Percentiles rank a stretch among this genome's conserved stretches.
Conservation (phyloP, 2,329 filamentous ascomycete species). For the Ascocoryne sarcoides region DNA sequence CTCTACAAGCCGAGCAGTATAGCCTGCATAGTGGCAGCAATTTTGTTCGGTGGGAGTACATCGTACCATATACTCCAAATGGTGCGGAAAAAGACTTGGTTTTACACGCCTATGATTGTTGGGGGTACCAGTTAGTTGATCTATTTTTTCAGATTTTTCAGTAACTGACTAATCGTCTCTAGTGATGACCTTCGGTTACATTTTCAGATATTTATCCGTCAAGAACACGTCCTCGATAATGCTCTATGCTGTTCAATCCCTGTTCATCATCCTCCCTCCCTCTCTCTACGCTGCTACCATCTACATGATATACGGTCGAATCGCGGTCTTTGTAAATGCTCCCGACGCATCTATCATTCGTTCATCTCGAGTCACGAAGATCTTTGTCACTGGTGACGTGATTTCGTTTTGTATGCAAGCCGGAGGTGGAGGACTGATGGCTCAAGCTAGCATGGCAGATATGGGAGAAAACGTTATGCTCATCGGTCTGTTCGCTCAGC, state of each 20-base stretch:
- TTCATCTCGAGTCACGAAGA: slow-evolving; percentile 39
- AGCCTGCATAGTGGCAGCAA: too few species aligned
- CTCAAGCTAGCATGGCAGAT: slow-evolving; percentile 7
- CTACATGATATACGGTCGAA: too few species aligned
- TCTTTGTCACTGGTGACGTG: slow-evolving; percentile 48
- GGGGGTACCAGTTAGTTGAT: slow-evolving; percentile 39
- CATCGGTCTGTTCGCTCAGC: slow-evolving; percentile 38
- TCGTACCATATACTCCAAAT: slow-evolving; percentile 32
- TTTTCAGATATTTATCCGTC: too few species aligned
- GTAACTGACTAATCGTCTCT: slow-evolving; percentile 1
- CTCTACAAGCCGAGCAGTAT: too few species aligned
- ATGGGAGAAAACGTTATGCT: slow-evolving; percentile 35
- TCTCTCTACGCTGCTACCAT: too few species aligned
- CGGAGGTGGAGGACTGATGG: slow-evolving; percentile 19
- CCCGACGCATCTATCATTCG: slow-evolving; percentile 35
- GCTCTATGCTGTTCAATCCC: too few species aligned
- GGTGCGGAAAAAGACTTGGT: slow-evolving; percentile 37
- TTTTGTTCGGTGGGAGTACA: slow-evolving; percentile 33
- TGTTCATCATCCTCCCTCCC: too few species aligned
- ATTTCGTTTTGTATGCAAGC: slow-evolving; percentile 44
- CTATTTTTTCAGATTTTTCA: too few species aligned
- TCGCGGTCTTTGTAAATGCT: too few species aligned
- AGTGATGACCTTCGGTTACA: slow-evolving; percentile 35
- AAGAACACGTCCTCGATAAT: too few species aligned
- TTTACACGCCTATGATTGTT: slow-evolving; percentile 42